These are phyloP conservation scores for Gossypium arboreum DNA, from an alignment of 345 rosid species.

Conservation along the genomic window DNA sequence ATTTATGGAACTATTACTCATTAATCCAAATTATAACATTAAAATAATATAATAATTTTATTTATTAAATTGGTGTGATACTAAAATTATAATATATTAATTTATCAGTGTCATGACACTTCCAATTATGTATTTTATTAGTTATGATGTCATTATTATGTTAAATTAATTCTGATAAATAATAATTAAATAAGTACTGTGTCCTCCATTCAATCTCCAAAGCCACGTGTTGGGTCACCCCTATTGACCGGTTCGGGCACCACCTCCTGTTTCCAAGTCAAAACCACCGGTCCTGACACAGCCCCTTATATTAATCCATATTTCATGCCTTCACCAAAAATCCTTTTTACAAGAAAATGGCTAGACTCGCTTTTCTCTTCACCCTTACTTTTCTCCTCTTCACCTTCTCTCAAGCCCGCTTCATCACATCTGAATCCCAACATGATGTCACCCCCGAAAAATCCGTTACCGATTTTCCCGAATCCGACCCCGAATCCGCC, in stretches of 20 bases:
- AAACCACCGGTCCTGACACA: not conserved
- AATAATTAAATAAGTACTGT: too few relatives aligned
- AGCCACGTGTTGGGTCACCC: slow-evolving; percentile 30
- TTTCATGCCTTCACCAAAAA: too few relatives aligned
- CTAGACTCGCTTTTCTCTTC: slow-evolving; percentile 22
- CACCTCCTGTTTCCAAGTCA: slow-evolving; percentile 6
- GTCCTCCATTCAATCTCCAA: not conserved
- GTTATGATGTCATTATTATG: too few relatives aligned
- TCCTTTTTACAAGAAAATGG: slow-evolving; percentile 21
- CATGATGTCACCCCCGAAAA: not conserved
- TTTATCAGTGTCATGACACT: too few relatives aligned
- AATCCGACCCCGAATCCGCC: slow-evolving; percentile 4
- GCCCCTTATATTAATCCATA: not conserved
- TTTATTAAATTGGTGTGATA: too few relatives aligned
- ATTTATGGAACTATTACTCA: too few relatives aligned
- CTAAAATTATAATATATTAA: too few relatives aligned
- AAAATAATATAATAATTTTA: too few relatives aligned
- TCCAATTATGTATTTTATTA: too few relatives aligned
- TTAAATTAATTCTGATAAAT: too few relatives aligned
- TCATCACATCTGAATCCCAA: slow-evolving; percentile 8
- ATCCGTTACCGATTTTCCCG: not conserved
- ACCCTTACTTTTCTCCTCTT: slow-evolving; percentile 26
- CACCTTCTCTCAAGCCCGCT: slow-evolving; percentile 23
- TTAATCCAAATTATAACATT: too few relatives aligned
- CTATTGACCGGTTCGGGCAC: slow-evolving; percentile 15